Conservation (phyloP, 805 yeast genomes). For the Candida parachauliodes region DNA sequence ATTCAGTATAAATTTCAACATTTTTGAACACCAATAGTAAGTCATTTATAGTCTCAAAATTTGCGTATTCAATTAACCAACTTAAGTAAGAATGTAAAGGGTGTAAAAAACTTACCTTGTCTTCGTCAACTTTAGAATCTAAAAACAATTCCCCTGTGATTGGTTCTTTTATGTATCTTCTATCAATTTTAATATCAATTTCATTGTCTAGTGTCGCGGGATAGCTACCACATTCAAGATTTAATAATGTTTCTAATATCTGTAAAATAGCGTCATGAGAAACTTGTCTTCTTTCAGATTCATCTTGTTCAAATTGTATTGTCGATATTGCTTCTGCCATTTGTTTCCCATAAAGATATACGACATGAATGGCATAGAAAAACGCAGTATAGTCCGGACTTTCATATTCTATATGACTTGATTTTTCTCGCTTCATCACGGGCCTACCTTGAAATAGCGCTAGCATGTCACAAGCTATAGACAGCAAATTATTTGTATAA, state of each 20-base stretch:
- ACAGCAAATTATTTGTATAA: conserved; percentile 43
- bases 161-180: conserved; percentile 19
- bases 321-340: conserved; percentile 29
- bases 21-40: conserved; percentile 18
- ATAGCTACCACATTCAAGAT: conserved; percentile 24
- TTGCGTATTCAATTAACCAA: conserved; percentile 61
- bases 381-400: conserved; percentile 74
- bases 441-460: conserved; percentile 76
- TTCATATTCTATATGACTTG: conserved; percentile 87
- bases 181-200: conserved; percentile 21
- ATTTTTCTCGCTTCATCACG: conserved; percentile 67
- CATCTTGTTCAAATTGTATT: conserved; percentile 2
- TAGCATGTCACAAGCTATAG: conserved; percentile 62
- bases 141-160: conserved; percentile 20
- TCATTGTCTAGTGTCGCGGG: conserved; percentile 26
- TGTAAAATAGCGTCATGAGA: conserved; percentile 26
- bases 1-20: background rate
- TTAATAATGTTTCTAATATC: conserved; percentile 26
- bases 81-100: conserved; percentile 74
- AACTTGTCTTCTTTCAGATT: conserved; percentile 12
- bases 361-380: conserved; percentile 65
- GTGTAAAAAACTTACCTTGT: conserved; percentile 67
- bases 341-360: conserved; percentile 58
- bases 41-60: conserved; percentile 20
- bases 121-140: conserved; percentile 28